These are phyloP conservation scores for Fennellomyces sp. DNA, from an alignment of 371 early-diverging fungal species.

Conservation along the genomic window DNA sequence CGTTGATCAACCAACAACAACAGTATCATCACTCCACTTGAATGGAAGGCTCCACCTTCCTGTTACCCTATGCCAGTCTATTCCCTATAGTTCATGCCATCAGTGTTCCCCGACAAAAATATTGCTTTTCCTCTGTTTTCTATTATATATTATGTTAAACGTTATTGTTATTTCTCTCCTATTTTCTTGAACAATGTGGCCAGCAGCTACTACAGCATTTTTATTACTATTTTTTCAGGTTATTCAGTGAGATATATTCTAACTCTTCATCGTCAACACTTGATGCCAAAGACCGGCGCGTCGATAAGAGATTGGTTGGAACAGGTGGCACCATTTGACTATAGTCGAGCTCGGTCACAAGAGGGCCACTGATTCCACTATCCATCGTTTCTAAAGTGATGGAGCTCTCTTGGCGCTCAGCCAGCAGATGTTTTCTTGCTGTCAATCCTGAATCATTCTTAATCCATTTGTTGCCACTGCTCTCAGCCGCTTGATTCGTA, in stretches of 20 bases:
- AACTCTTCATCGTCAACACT: not conserved
- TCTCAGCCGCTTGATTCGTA: not conserved
- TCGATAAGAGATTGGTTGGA: not conserved
- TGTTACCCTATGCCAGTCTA: not conserved
- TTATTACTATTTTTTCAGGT: not conserved
- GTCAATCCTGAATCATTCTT: not conserved
- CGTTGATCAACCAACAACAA: not conserved
- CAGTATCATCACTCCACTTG: not conserved
- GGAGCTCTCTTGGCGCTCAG: constrained; percentile 5
- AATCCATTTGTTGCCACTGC: not conserved
- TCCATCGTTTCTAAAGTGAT: constrained; percentile 15
- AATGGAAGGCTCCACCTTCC: not conserved
- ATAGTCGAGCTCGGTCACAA: constrained; percentile 1
- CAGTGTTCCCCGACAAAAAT: constrained; percentile 2
- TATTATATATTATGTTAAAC: not conserved
- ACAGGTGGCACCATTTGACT: not conserved
- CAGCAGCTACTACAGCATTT: no score
- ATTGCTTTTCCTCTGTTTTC: not conserved
- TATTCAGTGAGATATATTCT: not conserved
- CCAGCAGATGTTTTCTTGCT: constrained; percentile 3
- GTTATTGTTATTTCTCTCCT: not conserved
- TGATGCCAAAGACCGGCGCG: not conserved
- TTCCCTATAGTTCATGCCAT: not conserved
- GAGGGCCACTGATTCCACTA: constrained; percentile 9
- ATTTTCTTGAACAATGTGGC: not conserved